Base-by-base conservation (phyloP, 2,329 filamentous ascomycete genomes). In the Pseudocercospora fijiensis region DNA sequence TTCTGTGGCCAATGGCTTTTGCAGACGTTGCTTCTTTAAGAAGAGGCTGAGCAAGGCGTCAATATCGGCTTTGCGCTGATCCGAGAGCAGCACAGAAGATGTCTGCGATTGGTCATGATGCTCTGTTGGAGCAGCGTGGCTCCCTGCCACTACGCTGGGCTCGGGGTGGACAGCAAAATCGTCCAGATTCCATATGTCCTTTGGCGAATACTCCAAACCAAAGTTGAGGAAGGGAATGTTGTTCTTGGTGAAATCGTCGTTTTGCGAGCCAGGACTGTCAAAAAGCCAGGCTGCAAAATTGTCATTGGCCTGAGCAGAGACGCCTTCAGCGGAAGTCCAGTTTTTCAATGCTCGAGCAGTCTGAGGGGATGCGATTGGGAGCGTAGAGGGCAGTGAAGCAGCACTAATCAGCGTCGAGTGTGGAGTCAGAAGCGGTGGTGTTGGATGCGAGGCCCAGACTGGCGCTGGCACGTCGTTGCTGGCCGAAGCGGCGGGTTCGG, bases 401-500 rank as follows among this genome's bases (percentile, higher is more conserved):
- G 55, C 60, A 20, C 13, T 24, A 11, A 57, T 37, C 16, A 62
- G 26, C 10, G 62, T 53, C 11, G 58, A 60, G 24, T 64, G 52
- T 18, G 61, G 64, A 1, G 52, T 64, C 16, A 60, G 64, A n/a
- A 64, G n/a, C 3, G 61, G 45, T n/a, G 57, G 60, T 26, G 41
- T 62, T 5, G 33, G 18, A 8, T 27, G 55, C 28, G 53, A 47
- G 20, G 28, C 24, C 61, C 61, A 63, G 49, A 28, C 49, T n/a
- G n/a, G n/a, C n/a, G n/a, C n/a, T n/a, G n/a, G n/a, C n/a, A n/a
- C n/a, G n/a, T n/a, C n/a, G n/a, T 28, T 53, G 11, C 26, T 28
- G 22, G 20, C 11, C 49, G 24, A 13, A n/a, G 16, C 18, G 8
- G 4, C 26, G 18, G 49, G 20, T 13, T 61, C 91, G 0, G 91